Base-by-base conservation (phyloP, 345 rosid species). In the Populus davidiana region DNA sequence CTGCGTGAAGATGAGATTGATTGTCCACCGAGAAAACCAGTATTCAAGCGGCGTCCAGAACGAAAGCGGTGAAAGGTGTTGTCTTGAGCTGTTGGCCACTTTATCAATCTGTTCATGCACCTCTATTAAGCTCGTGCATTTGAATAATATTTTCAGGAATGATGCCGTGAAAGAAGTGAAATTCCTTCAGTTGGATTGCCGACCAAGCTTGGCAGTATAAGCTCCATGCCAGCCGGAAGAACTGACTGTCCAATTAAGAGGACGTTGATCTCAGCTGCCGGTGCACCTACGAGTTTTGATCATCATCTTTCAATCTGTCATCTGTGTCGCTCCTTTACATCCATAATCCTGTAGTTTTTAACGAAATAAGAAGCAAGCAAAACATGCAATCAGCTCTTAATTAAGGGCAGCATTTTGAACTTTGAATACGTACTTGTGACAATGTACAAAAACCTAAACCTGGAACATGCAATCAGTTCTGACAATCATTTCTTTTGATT, bases 41-140 rank as follows among this genome's bases (percentile, higher is more conserved):
- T 94, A 8, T 93, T 88, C 86, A 89, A 90, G 81, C 91, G 97
- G 98, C 77, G 88, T 33, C 3, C 85, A 0, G 98, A 95, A 80
- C 79, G 98, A 84, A 95, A 95, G 87, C 88, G 96, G 49, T 93
- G 84, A 90, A 80, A 73, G 41, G 63, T 39, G 29, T 35, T 0
- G 9, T 36, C 12, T 16, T 14, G 20, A 13, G 59, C 59, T 9
- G 41, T 8, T n/a, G 49, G 10, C 63, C 50, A n/a, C 68, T 61
- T 33, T 11, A 2, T 25, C 36, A 6, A 47, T 16, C 27, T 49
- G 66, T 64, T 64, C 5, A 10, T 36, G 21, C 7, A 7, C 66
- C n/a, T 65, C 41, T n/a, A 14, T 47, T 17, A 20, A 65, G 14
- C 21, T 21, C 49, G 35, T 50, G 36, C 13, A 44, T 6, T 0